Percentiles rank a stretch among this genome's conserved stretches.
These are phyloP conservation scores for Cercophora sp. DNA, from an alignment of 495 filamentous ascomycete genomes.

Conservation along the genomic window DNA sequence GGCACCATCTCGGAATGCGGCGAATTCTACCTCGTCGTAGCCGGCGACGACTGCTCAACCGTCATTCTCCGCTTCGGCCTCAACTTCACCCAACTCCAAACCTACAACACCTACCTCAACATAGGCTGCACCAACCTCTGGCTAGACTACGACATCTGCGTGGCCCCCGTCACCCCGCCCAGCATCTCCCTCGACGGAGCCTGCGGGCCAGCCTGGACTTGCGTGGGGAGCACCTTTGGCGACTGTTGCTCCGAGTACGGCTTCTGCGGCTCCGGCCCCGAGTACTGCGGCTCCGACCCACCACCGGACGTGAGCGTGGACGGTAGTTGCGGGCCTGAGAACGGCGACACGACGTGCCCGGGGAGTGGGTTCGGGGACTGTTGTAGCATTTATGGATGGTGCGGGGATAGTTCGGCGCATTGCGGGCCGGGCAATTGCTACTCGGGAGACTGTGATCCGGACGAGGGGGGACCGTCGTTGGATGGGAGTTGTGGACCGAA, in stretches of 20 bases:
- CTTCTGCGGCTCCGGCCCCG: not conserved
- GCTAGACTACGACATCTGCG: no score
- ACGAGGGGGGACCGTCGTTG: no score
- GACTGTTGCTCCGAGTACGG: constrained; percentile 6
- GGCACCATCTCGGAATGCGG: no score
- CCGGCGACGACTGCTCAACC: no score
- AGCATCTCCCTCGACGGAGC: not conserved
- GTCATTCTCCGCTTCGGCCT: no score
- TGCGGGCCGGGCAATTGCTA: not conserved
- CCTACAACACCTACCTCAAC: no score
- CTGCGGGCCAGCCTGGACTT: constrained; percentile 2
- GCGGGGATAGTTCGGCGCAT: not conserved
- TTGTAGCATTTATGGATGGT: not conserved
- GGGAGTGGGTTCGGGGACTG: constrained; percentile 4
- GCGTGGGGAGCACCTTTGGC: not conserved
- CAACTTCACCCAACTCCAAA: no score
- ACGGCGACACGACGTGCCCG: constrained; percentile 6
- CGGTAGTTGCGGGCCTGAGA: constrained; percentile 2
- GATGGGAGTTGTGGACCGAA: no score
- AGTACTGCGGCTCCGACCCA: not conserved
- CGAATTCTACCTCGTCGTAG: no score
- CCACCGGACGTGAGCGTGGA: not conserved
- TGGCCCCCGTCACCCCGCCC: no score
- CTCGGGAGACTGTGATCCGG: no score
- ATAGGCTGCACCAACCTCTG: no score